Evolutionary conservation across 257 asterid species (phyloP).

Genomic region (Ilex aquifolium): DNA sequence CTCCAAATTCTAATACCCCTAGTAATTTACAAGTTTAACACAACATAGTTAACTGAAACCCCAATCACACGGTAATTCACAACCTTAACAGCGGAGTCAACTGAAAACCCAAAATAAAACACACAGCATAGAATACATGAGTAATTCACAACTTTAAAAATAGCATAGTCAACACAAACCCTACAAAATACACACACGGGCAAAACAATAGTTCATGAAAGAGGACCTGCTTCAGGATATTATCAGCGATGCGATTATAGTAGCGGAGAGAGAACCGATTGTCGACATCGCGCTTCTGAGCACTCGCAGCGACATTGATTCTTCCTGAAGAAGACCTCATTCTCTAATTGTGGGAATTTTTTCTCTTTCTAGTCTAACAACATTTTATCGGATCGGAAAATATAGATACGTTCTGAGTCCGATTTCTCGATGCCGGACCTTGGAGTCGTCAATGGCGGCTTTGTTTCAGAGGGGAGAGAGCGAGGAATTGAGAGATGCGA

Average conservation of each 20-base stretch:
- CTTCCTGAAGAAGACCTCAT: constrained; percentile 21
- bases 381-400: no score
- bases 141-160: background rate
- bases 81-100: background rate
- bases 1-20: no score
- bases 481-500: no score
- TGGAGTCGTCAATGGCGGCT: no score
- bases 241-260: constrained; percentile 73
- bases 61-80: background rate
- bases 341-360: background rate
- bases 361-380: background rate
- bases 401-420: no score
- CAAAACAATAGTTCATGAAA: background rate
- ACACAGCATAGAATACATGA: no score
- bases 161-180: background rate
- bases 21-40: background rate
- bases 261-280: constrained; percentile 52
- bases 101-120: no score
- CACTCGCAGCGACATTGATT: constrained; percentile 55
- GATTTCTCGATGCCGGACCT: no score
- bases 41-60: background rate
- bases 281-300: constrained; percentile 69
- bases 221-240: constrained; percentile 73
- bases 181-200: constrained; percentile 3
- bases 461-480: no score